These are phyloP conservation scores for Xanthoconium separans DNA, from an alignment of 1,284 basidiomycete genomes.

Conservation along the genomic window DNA sequence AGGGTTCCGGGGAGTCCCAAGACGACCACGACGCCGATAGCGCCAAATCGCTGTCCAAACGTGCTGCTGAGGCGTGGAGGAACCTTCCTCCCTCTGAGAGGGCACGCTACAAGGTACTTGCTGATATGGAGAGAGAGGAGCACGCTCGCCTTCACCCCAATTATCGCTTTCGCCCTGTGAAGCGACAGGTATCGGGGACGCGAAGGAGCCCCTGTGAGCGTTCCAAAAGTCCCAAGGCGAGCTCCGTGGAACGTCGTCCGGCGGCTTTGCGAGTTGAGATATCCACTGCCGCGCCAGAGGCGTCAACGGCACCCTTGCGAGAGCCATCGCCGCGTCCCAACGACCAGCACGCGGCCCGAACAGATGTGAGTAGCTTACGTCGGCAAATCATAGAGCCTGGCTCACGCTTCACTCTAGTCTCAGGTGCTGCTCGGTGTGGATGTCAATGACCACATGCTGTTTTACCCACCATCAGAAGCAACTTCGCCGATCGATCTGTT, in stretches of 20 bases:
- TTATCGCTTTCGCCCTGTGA: slow-evolving; percentile 61
- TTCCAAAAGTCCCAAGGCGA: slow-evolving; percentile 1
- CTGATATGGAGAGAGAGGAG: slow-evolving; percentile 51
- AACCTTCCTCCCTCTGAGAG: slow-evolving; percentile 44
- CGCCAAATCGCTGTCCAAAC: slow-evolving; percentile 56
- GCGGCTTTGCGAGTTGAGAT: slow-evolving; percentile 1
- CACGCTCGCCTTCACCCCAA: slow-evolving; percentile 55
- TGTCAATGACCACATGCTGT: slow-evolving; percentile 1
- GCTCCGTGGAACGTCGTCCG: background rate
- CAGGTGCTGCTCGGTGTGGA: background rate
- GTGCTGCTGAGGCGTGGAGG: slow-evolving; percentile 62
- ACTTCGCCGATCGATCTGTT: background rate
- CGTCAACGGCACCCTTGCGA: background rate
- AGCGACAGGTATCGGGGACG: slow-evolving; percentile 33
- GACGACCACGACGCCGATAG: slow-evolving; percentile 20
- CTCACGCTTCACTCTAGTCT: slow-evolving; percentile 3
- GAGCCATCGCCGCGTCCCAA: slow-evolving; percentile 2
- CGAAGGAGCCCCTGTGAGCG: slow-evolving; percentile 24
- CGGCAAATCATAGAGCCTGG: background rate
- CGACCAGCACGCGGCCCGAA: background rate
- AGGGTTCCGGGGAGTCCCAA: slow-evolving; percentile 16
- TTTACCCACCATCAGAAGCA: slow-evolving; percentile 8
- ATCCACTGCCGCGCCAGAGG: background rate
- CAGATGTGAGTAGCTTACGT: slow-evolving; percentile 13
- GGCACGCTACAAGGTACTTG: slow-evolving; percentile 48